phyloP scores from a whole-genome alignment of 2,329 filamentous ascomycete genomes.

The Clarireedia paspali region DNA sequence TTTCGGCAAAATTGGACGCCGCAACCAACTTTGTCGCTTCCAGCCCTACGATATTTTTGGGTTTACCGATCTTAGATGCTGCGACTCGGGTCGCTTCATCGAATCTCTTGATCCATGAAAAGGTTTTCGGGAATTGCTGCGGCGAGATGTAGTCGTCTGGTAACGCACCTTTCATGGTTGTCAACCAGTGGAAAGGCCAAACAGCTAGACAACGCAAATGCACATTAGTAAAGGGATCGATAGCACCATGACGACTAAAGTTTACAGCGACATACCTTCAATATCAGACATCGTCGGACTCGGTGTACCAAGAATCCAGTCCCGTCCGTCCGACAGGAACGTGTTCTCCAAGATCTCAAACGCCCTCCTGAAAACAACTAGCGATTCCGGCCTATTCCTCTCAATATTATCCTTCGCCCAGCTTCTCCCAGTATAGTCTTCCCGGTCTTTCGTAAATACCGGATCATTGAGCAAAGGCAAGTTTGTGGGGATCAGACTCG shows the following conservation, averaged over 20 bases:
- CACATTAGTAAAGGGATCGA: background rate
- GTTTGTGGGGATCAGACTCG: background rate
- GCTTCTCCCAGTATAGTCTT: constrained; percentile 36
- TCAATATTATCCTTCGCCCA: constrained; percentile 34
- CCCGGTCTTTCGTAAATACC: constrained; percentile 51
- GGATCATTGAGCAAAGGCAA: constrained; percentile 40
- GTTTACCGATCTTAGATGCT: constrained; percentile 31
- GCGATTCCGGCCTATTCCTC: constrained; percentile 44
- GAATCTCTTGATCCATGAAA: constrained; percentile 59
- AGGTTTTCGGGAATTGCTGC: constrained; percentile 49
- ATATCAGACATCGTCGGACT: constrained; percentile 56
- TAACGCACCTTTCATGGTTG: constrained; percentile 46
- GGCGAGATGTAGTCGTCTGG: constrained; percentile 44
- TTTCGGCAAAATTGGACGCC: constrained; percentile 38
- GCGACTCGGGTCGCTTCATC: constrained; percentile 38
- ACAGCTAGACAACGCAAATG: constrained; percentile 36
- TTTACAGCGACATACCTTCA: constrained; percentile 37
- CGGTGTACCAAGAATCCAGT: constrained; percentile 52
- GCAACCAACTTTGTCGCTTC: constrained; percentile 44
- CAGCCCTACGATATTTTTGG: constrained; percentile 41
- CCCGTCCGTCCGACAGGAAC: constrained; percentile 56
- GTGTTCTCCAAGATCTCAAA: constrained; percentile 54
- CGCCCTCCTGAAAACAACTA: constrained; percentile 44
- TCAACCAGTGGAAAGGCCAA: constrained; percentile 62
- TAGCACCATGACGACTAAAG: background rate